These are phyloP conservation scores for Nicotiana otophora DNA, from an alignment of 257 asterid species.

Conservation along the genomic window DNA sequence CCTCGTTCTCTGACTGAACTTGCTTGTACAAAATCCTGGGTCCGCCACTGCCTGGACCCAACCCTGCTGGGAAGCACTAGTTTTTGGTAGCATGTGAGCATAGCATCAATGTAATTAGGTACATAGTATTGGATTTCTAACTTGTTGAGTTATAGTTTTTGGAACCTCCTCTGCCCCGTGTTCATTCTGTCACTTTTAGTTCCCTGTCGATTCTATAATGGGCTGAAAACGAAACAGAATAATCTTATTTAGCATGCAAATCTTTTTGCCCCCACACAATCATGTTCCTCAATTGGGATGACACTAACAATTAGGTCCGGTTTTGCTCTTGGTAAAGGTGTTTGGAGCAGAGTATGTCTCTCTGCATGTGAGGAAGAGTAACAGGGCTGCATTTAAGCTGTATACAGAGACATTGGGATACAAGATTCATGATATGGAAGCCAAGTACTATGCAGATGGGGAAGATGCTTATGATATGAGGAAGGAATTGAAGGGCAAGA, in stretches of 20 bases:
- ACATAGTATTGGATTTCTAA: not conserved
- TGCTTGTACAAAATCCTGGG: too few relatives aligned
- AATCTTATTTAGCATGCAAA: not conserved
- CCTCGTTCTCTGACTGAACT: too few relatives aligned
- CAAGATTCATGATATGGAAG: conserved; percentile 89
- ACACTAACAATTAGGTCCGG: not conserved
- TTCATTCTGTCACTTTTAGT: not conserved
- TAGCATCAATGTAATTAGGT: not conserved
- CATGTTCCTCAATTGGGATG: not conserved
- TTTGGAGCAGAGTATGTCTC: conserved; percentile 90
- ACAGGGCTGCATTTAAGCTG: conserved; percentile 88
- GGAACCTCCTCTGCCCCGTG: not conserved
- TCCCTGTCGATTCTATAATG: not conserved
- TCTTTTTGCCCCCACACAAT: not conserved
- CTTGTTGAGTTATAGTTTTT: not conserved
- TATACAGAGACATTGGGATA: conserved; percentile 83
- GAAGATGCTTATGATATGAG: conserved; percentile 99
- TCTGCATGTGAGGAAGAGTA: conserved; percentile 88
- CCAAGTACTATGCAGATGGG: conserved; percentile 97
- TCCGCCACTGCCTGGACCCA: too few relatives aligned
- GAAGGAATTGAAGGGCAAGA: conserved; percentile 76
- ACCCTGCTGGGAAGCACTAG: not conserved
- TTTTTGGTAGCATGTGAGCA: not conserved
- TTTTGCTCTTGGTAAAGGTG: conserved; percentile 42
- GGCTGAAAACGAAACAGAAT: not conserved